These are phyloP conservation scores for Basidiobolus meristosporus DNA, from an alignment of 371 early-diverging fungal species.

Conservation along the genomic window DNA sequence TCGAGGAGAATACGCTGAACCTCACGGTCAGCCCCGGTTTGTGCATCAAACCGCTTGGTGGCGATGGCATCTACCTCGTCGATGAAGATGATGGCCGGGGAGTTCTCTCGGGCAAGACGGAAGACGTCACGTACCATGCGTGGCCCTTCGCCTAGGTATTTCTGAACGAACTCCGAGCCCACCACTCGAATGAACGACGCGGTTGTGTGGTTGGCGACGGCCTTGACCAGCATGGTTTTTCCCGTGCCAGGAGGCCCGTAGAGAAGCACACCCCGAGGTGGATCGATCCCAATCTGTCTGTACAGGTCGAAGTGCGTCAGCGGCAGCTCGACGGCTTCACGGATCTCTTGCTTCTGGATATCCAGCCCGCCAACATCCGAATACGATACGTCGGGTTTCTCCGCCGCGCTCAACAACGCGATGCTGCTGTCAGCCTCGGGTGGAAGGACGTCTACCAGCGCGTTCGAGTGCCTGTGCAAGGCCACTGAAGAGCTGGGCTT, in stretches of 20 bases:
- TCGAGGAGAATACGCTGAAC: constrained; percentile 99
- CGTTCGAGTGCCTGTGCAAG: constrained; percentile 96
- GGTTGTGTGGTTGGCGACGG: constrained; percentile 98
- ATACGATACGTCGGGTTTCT: constrained; percentile 94
- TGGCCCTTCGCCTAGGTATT: constrained; percentile 99
- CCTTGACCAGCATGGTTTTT: constrained; percentile 99
- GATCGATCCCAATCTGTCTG: constrained; percentile 99
- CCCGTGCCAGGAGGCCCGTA: constrained; percentile 98
- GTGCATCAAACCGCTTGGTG: constrained; percentile 99
- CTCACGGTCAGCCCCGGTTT: constrained; percentile 99
- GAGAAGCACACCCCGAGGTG: constrained; percentile 95
- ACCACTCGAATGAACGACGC: constrained; percentile 98
- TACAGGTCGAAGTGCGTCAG: constrained; percentile 98
- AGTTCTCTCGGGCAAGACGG: constrained; percentile 94
- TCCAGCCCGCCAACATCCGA: constrained; percentile 98
- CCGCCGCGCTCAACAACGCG: constrained; percentile 85
- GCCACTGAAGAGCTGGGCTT: constrained; percentile 97
- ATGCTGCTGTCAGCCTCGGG: constrained; percentile 97
- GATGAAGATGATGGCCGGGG: constrained; percentile 99
- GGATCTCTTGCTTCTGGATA: constrained; percentile 98
- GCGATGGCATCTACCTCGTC: constrained; percentile 99
- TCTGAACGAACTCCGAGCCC: constrained; percentile 99
- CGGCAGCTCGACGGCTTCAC: constrained; percentile 99
- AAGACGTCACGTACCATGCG: constrained; percentile 99
- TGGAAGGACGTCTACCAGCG: constrained; percentile 90